A percentile compares a stretch with the other conserved stretches of the same genome.
Evolutionary conservation across 495 filamentous ascomycete species (phyloP).

Genomic region (Trypethelium eluteriae): DNA sequence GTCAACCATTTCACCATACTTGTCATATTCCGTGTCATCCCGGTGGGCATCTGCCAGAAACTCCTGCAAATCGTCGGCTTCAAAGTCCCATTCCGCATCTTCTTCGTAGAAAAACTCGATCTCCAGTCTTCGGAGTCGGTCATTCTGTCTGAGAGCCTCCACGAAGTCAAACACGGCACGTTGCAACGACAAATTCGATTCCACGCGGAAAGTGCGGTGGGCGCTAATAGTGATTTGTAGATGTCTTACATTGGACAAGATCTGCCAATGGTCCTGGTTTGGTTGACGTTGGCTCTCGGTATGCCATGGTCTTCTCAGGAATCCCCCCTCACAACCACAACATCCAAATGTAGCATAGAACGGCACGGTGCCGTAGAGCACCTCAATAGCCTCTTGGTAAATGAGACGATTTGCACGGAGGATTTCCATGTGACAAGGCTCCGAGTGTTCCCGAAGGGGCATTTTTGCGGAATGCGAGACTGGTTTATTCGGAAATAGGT

Average conservation of each 20-base stretch:
- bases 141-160: background rate
- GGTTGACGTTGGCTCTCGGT: background rate
- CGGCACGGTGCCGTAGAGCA: slow-evolving; percentile 10
- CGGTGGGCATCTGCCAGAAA: background rate
- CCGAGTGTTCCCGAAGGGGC: background rate
- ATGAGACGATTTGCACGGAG: slow-evolving; percentile 3
- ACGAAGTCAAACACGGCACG: background rate
- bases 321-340: background rate
- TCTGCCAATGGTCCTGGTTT: background rate
- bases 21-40: background rate
- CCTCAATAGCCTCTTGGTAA: slow-evolving; percentile 11
- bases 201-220: background rate
- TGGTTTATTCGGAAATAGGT: slow-evolving; percentile 10
- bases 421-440: slow-evolving; percentile 8
- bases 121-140: background rate
- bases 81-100: background rate
- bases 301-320: background rate
- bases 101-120: background rate
- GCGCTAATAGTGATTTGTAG: background rate
- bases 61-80: background rate
- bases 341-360: background rate
- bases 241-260: background rate
- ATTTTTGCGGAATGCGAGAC: background rate
- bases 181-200: background rate
- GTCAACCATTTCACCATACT: background rate